Base-by-base conservation (phyloP, 2,329 filamentous ascomycete genomes). In the Colletotrichum magnum region DNA sequence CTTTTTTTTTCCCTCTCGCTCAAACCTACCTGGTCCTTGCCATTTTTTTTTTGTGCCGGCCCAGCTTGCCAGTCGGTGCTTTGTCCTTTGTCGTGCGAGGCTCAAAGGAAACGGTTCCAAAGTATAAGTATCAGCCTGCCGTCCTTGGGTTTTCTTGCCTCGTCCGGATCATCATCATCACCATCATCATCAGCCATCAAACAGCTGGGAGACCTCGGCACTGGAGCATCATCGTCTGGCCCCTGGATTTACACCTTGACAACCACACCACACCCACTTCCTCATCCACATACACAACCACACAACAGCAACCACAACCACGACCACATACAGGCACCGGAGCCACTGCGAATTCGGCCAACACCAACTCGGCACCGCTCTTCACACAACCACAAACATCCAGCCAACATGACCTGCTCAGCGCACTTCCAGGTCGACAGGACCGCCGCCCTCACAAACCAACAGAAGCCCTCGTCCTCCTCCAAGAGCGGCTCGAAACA, bases 111-210 rank as follows among this genome's bases (percentile, higher is more conserved):
- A 57, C 43, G 45, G 32, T 24, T 24, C 39, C 47, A 69, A 71
- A 69, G 41, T 71, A 71, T 71, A 71, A 71, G 65, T 69, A 68
- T 69, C 64, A 43, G 66, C 54, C 32, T 59, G 61, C 66, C 62
- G 54, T 61, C 56, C 51, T 36, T 56, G 45, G 26, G 21, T 24
- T 24, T 58, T 69, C n/a, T 59, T 26, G 24, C 56, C 32, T 69
- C 43, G 50, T 51, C 32, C 41, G 21, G 56, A 69, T 69, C 66
- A 59, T 21, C 45, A 18, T 47, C 45, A 47, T 9, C 43, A 18
- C n/a, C 52, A 64, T 43, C 66, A 39, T 39, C 60, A 69, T 51
- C 56, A 41, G 21, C 52, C 50, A 66, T 68, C 48, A 56, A 56
- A 43, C 53, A 51, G 24, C 47, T 41, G 41, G 62, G n/a, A 58